Conservation (phyloP, 1,139 yeast genomes). For the Scheffersomyces titani region DNA sequence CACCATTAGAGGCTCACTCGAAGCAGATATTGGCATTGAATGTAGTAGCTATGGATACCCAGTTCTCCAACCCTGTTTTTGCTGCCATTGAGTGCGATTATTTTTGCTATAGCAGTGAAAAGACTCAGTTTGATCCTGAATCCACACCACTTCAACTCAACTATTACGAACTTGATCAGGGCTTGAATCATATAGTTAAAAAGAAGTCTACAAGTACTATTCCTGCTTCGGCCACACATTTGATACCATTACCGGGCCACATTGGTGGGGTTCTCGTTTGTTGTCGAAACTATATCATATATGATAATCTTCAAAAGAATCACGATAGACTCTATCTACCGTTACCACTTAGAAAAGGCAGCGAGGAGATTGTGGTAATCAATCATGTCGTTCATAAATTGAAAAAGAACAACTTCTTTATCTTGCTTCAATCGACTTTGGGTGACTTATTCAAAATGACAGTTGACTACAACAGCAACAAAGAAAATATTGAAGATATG, state of each 20-base stretch:
- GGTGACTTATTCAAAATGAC: slow-evolving; percentile 83
- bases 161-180: slow-evolving; percentile 82
- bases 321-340: slow-evolving; percentile 25
- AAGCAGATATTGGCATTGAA: slow-evolving; percentile 55
- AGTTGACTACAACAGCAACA: slow-evolving; percentile 39
- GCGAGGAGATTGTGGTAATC: slow-evolving; percentile 41
- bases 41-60: slow-evolving; percentile 67
- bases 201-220: slow-evolving; percentile 41
- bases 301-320: slow-evolving; percentile 18
- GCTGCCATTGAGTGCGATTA: slow-evolving; percentile 77
- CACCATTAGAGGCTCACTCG: slow-evolving; percentile 73
- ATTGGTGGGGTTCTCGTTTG: slow-evolving; percentile 41
- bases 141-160: slow-evolving; percentile 35
- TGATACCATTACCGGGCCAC: slow-evolving; percentile 36
- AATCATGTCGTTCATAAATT: slow-evolving; percentile 65
- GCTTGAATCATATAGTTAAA: slow-evolving; percentile 72
- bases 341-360: slow-evolving; percentile 44
- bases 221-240: slow-evolving; percentile 26
- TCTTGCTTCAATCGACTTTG: slow-evolving; percentile 65
- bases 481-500: slow-evolving; percentile 41
- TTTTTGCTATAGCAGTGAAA: slow-evolving; percentile 12
- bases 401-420: slow-evolving; percentile 61
- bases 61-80: slow-evolving; percentile 79
- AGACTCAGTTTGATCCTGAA: slow-evolving; percentile 19
- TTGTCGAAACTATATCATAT: slow-evolving; percentile 31